phyloP scores from a whole-genome alignment of 2,329 filamentous ascomycete species.

The Neurospora crassa region DNA sequence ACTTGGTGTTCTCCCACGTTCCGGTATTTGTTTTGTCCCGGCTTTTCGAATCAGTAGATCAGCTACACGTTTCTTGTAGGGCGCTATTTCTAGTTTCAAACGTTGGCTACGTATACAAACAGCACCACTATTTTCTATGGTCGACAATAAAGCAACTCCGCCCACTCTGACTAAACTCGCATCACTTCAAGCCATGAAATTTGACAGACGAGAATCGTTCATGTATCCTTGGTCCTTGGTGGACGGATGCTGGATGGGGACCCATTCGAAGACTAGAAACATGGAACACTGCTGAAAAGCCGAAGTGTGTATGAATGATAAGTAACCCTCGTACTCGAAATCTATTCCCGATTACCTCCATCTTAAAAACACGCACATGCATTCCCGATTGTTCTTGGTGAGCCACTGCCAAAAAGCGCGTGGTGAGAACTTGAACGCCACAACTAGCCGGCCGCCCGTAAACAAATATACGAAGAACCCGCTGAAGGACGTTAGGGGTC shows the following conservation, averaged over 20 bases:
- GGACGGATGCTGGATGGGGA: background rate
- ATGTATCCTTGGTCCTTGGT: background rate
- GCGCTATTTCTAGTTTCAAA: background rate
- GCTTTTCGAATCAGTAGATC: background rate
- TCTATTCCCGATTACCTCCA: background rate
- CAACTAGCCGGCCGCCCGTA: background rate
- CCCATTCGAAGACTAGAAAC: background rate
- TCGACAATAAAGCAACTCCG: background rate
- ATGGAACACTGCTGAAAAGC: no score
- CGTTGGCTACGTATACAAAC: background rate
- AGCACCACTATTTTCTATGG: background rate
- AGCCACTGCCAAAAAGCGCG: background rate
- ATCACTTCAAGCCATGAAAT: background rate
- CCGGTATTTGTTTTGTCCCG: background rate
- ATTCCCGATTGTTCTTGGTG: background rate
- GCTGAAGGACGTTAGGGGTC: background rate
- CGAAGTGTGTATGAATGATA: background rate
- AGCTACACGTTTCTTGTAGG: background rate
- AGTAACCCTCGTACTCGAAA: background rate
- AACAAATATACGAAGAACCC: background rate
- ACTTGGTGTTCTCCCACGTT: background rate
- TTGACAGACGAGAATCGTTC: background rate
- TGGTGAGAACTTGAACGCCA: background rate
- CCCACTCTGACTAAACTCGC: background rate
- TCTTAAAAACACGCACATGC: background rate